These are phyloP conservation scores for Lindgomyces ingoldianus DNA, from an alignment of 495 filamentous ascomycete species.

Conservation along the genomic window DNA sequence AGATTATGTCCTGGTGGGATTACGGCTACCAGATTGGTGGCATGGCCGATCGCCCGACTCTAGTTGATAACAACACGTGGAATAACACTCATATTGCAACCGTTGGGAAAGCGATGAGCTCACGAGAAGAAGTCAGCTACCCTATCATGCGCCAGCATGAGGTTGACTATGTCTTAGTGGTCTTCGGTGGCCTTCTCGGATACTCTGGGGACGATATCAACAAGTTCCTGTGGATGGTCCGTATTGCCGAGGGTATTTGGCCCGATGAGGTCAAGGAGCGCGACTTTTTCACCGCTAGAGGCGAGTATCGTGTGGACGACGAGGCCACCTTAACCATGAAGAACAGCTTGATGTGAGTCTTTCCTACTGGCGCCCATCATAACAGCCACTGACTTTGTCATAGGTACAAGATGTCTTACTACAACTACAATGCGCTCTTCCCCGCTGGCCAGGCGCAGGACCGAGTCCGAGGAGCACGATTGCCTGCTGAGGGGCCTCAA, in stretches of 20 bases:
- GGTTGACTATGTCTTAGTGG: conserved; percentile 96
- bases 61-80: conserved; percentile 99
- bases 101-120: conserved; percentile 99
- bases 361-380: conserved; percentile 2
- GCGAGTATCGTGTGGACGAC: conserved; percentile 94
- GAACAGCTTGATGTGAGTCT: conserved; percentile 93
- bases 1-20: conserved; percentile 99
- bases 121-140: conserved; percentile 95
- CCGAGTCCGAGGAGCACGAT: conserved; percentile 75
- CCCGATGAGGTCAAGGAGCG: conserved; percentile 97
- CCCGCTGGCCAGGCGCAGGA: conserved; percentile 88
- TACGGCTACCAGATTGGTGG: conserved; percentile 99
- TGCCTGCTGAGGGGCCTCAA: conserved; percentile 84
- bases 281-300: conserved; percentile 90
- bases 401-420: conserved; percentile 99
- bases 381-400: conserved; percentile 45
- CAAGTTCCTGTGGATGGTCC: conserved; percentile 99
- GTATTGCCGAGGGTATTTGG: conserved; percentile 99
- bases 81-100: conserved; percentile 99
- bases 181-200: conserved; percentile 93
- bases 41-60: conserved; percentile 96
- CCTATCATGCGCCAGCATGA: conserved; percentile 98
- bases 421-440: conserved; percentile 94
- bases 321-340: conserved; percentile 97
- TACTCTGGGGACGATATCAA: conserved; percentile 99